Conservation (phyloP, 2,329 filamentous ascomycete genomes). For the Taxawa tesnikishii region DNA sequence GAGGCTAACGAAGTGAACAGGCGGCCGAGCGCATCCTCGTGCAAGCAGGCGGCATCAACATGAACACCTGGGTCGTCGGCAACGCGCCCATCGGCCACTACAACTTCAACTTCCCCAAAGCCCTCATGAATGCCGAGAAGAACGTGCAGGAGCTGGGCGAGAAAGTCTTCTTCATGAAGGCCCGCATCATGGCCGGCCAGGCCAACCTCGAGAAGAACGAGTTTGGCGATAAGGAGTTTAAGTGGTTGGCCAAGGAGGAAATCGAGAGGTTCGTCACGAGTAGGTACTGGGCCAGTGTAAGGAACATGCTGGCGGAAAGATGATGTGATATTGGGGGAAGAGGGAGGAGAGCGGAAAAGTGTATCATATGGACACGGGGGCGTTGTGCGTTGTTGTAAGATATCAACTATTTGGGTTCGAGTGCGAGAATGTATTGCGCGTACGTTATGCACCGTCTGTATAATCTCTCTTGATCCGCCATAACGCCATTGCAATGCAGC, state of each 20-base stretch:
- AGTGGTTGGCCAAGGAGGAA: conserved; percentile 89
- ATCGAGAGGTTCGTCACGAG: conserved; percentile 52
- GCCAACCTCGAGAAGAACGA: conserved; percentile 62
- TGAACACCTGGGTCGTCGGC: conserved; percentile 98
- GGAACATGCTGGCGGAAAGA: conserved; percentile 73
- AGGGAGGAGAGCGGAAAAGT: background rate
- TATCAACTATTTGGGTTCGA: too few relatives aligned
- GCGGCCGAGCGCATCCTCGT: conserved; percentile 68
- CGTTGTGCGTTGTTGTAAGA: too few relatives aligned
- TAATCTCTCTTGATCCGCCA: background rate
- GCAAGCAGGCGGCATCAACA: conserved; percentile 73
- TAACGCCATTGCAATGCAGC: background rate
- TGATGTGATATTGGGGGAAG: too few relatives aligned
- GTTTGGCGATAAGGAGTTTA: conserved; percentile 67
- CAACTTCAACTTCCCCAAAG: conserved; percentile 41
- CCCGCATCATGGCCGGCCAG: conserved; percentile 93
- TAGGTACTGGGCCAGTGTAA: conserved; percentile 62
- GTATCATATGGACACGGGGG: background rate
- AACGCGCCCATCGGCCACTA: conserved; percentile 79
- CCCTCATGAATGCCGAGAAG: conserved; percentile 15
- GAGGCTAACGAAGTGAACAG: conserved; percentile 35
- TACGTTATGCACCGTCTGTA: too few relatives aligned
- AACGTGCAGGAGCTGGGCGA: conserved; percentile 44
- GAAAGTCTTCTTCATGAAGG: conserved; percentile 95
- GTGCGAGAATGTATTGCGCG: too few relatives aligned